Evolutionary conservation across 2,329 filamentous ascomycete species (phyloP), one percentile per base, ranked within the genome.

Genomic region (Talaromyces atroroseus): DNA sequence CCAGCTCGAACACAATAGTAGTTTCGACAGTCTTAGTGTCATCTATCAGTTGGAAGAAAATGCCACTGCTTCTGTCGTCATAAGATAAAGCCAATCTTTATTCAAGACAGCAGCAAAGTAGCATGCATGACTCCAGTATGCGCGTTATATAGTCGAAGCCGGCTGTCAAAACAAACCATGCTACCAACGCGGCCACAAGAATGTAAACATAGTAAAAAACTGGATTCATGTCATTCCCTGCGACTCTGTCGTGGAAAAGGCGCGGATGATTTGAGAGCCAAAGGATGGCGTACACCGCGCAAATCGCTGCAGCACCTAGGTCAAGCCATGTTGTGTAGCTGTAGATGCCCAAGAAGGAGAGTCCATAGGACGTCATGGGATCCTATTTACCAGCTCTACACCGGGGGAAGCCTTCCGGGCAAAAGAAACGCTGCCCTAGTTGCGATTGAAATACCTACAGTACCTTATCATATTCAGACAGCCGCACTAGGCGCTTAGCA

Each of bases 101-200:
- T 75, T 70, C 24, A 85, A 70, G n/a, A 85, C 68, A 6, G 73
- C 75, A 16, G 71, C 71, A 36, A 85, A 74, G 60, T 85, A 85
- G 45, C 74, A n/a, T n/a, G 73, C 58, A 81, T n/a, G n/a, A 78
- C 42, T 82, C 76, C 29, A 85, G 70, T 24, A 81, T 77, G 58
- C 80, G 79, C 49, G 81, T 80, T 14, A 85, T 71, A 2, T 84
- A 71, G 59, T 75, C 80, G 81, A 82, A 85, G 57, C 77, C 82
- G 14, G 79, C 71, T 46, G 82, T 74, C 63, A 85, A 80, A 54
- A 74, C 70, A 68, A 85, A 87, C 59, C 85, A 83, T 58, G 80
- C 71, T 38, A 74, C 72, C 61, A 86, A 81, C 58, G 77, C 77
- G 48, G 76, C 82, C 48, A 83, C 78, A 45, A 79, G 80, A 26